Base-by-base conservation (phyloP, 2,329 filamentous ascomycete genomes). In the Chaetomiaceae sp. region DNA sequence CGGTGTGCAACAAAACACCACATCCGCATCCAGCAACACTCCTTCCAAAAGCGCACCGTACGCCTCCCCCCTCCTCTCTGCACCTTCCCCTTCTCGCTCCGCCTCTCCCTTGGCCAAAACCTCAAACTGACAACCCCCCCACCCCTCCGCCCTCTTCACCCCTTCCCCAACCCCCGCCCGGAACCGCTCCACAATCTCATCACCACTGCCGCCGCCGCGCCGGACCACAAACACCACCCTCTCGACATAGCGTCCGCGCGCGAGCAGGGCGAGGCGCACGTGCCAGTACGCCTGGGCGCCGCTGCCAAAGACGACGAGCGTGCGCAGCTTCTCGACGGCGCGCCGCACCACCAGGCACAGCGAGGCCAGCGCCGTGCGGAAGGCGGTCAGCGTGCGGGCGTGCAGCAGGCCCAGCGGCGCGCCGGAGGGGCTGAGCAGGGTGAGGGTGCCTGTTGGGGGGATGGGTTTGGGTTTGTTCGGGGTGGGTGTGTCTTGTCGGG, bases 221-320 rank as follows among this genome's bases (percentile, higher is more conserved):
- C 86, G 82, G 60, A 90, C 94, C 62, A 95, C 83, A 58, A 96
- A 83, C 66, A 91, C 84, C 38, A 96, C 77, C 48, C 84, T 10
- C 32, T 11, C 4, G 11, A 46, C 34, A 6, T 26, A 39, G 9
- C 4, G 3, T 1, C 45, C 40, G 14, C 45, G 9, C 40, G 93
- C 74, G 53, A 91, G 74, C 10, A 97, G 74, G 0, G 90, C 84
- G 4, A 97, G 76, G 1, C 89, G 83, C 35, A 95, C 80, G 63
- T 96, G 91, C 90, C 90, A 97, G 69, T 91, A 95, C 11, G 91
- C 91, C 69, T 96, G 90, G 56, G 84, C 81, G 37, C 91, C 91
- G 27, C 85, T 83, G 19, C 91, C 91, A 63, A 96, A 97, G 43
- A 95, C 84, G 12, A 84, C 83, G 10, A 96, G 62, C 12, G 83